A percentile compares a stretch with the other conserved stretches of the same genome.
phyloP scores from a whole-genome alignment of 2,329 filamentous ascomycete species.

The Microsporum audouinii region DNA sequence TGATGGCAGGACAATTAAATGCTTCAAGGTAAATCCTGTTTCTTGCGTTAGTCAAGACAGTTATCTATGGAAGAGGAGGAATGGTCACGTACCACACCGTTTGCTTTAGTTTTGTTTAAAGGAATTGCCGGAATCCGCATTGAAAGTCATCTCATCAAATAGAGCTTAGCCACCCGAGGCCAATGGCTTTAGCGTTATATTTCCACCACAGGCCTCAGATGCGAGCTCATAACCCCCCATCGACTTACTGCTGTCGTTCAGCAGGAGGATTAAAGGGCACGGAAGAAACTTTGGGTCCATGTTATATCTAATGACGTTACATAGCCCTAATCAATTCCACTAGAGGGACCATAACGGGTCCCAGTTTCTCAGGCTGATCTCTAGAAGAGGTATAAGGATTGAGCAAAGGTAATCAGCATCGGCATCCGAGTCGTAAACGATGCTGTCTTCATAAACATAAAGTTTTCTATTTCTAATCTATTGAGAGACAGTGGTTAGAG shows the following conservation, averaged over 20 bases:
- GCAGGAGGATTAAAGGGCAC: neutral
- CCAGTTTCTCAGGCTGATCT: neutral
- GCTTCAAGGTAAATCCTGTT: neutral
- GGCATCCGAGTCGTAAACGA: neutral
- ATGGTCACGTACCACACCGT: neutral
- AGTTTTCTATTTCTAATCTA: no score
- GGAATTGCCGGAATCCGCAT: neutral
- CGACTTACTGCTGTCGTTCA: neutral
- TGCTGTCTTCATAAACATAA: neutral
- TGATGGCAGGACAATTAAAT: neutral
- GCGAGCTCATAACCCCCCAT: neutral
- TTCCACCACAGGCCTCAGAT: neutral
- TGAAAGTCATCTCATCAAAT: neutral
- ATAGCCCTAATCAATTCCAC: neutral
- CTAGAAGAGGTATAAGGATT: neutral
- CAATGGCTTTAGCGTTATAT: neutral
- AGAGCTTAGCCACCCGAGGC: neutral
- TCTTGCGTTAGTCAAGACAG: neutral
- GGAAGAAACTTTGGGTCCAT: neutral
- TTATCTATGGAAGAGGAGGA: neutral
- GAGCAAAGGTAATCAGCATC: neutral
- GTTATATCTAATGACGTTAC: neutral
- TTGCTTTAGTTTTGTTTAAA: neutral
- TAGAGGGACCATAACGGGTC: neutral
- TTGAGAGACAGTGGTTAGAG: no score